These are phyloP conservation scores for Chlamydomonas sphaeroides DNA, from an alignment of 139 green algal species.

Conservation along the genomic window DNA sequence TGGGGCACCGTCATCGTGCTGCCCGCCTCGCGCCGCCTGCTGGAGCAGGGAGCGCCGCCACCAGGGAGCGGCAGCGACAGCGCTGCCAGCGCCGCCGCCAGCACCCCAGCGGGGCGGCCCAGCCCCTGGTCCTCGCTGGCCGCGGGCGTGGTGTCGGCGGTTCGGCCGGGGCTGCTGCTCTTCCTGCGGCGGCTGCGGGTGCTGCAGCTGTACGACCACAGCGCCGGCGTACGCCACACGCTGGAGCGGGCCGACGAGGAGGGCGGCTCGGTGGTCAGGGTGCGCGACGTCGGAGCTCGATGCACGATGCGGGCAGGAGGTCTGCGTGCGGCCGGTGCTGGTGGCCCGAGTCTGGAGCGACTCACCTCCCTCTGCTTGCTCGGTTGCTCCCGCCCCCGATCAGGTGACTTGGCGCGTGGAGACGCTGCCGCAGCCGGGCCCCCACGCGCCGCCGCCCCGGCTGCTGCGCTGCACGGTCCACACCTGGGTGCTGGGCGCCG, in stretches of 20 bases:
- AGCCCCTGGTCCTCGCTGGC: conserved; percentile 1
- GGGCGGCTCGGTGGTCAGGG: conserved; percentile 24
- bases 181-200: conserved; percentile 36
- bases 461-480: neutral
- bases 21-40: conserved; percentile 22
- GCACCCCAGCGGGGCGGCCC: no score
- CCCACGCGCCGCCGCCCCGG: neutral
- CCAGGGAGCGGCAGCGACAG: neutral
- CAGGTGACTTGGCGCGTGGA: conserved; percentile 32
- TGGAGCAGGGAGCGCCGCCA: neutral
- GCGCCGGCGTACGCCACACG: neutral
- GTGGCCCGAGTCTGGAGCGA: no score
- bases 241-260: conserved; percentile 6
- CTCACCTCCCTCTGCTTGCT: no score
- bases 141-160: conserved; percentile 17
- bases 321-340: no score
- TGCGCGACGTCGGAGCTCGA: no score
- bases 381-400: neutral
- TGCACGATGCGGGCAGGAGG: no score
- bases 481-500: conserved; percentile 13
- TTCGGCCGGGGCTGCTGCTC: conserved; percentile 35
- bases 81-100: no score
- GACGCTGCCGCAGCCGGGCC: neutral
- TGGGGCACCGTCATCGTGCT: conserved; percentile 39
- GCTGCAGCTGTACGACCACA: conserved; percentile 30